Evolutionary conservation across 495 filamentous ascomycete species (phyloP).

Genomic region (Podospora conica): DNA sequence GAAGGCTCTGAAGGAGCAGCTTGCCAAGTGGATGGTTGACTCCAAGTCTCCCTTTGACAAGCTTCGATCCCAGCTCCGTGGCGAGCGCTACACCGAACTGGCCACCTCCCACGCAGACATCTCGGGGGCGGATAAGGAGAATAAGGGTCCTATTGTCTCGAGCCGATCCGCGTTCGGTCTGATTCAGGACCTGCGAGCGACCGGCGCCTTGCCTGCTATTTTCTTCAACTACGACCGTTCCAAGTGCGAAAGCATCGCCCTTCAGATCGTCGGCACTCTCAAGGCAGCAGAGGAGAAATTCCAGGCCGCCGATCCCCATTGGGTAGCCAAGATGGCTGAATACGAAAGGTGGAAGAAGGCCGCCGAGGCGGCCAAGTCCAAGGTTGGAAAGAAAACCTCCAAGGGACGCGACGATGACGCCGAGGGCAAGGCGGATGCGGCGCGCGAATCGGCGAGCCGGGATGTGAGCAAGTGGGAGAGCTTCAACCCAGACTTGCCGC

Average conservation of each 20-base stretch:
- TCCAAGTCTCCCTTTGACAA: slow-evolving; percentile 54
- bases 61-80: slow-evolving; percentile 40
- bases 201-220: slow-evolving; percentile 63
- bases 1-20: slow-evolving; percentile 48
- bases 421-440: slow-evolving; percentile 33
- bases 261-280: slow-evolving; percentile 44
- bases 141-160: neutral
- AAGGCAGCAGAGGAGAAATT: slow-evolving; percentile 47
- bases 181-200: slow-evolving; percentile 53
- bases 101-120: slow-evolving; percentile 1
- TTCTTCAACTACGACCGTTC: slow-evolving; percentile 70
- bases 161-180: slow-evolving; percentile 50
- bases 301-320: slow-evolving; percentile 50
- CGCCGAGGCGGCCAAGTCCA: slow-evolving; percentile 30
- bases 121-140: neutral
- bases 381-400: slow-evolving; percentile 29
- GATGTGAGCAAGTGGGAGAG: slow-evolving; percentile 50
- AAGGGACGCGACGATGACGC: slow-evolving; percentile 30
- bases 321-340: slow-evolving; percentile 49
- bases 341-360: slow-evolving; percentile 48
- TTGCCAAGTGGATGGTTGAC: slow-evolving; percentile 56
- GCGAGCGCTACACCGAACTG: slow-evolving; percentile 5
- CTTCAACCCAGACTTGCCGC: slow-evolving; percentile 60
- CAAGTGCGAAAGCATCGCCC: slow-evolving; percentile 53
- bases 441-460: slow-evolving; percentile 23